These are phyloP conservation scores for Aspergillus neotritici DNA, from an alignment of 2,329 filamentous ascomycete species.

Conservation along the genomic window DNA sequence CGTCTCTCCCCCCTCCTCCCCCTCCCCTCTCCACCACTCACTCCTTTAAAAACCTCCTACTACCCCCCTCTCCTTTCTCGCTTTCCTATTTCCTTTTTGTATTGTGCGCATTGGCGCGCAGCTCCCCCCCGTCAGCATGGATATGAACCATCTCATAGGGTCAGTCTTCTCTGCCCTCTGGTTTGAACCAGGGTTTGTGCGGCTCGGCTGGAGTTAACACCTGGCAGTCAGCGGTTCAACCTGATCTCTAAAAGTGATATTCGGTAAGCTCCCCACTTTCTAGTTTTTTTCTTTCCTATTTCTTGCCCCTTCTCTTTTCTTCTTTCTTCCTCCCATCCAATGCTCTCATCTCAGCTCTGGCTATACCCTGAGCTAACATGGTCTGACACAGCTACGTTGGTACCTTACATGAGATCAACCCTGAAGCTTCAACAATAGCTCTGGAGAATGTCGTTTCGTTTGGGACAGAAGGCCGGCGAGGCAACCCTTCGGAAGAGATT, in stretches of 20 bases:
- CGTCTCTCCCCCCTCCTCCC: slow-evolving; percentile 17
- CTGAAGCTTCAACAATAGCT: slow-evolving; percentile 91
- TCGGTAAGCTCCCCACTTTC: slow-evolving; percentile 55
- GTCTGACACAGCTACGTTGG: slow-evolving; percentile 71
- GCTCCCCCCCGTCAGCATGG: slow-evolving; percentile 33
- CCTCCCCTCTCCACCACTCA: slow-evolving; percentile 22
- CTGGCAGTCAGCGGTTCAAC: slow-evolving; percentile 76
- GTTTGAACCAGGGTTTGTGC: slow-evolving; percentile 29
- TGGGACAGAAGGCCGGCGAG: slow-evolving; percentile 85
- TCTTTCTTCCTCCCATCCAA: slow-evolving; percentile 9
- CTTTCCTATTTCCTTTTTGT: slow-evolving; percentile 16
- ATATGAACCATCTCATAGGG: slow-evolving; percentile 49
- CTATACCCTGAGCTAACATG: slow-evolving; percentile 20
- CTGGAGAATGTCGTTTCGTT: slow-evolving; percentile 93
- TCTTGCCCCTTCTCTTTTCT: slow-evolving; percentile 10
- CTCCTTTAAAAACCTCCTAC: slow-evolving; percentile 17
- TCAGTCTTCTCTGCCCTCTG: slow-evolving; percentile 30
- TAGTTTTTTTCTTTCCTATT: background rate
- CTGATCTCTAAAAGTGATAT: slow-evolving; percentile 97
- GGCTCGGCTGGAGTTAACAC: slow-evolving; percentile 34
- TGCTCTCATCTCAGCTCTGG: slow-evolving; percentile 11
- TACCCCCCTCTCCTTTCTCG: slow-evolving; percentile 13
- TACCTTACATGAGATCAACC: slow-evolving; percentile 95
- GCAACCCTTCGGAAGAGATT: slow-evolving; percentile 73
- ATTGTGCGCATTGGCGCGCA: slow-evolving; percentile 31